A percentile compares a stretch with the other conserved stretches of the same genome.
Evolutionary conservation across 2,329 filamentous ascomycete species (phyloP).

Genomic region (Pseudogymnoascus sp.): DNA sequence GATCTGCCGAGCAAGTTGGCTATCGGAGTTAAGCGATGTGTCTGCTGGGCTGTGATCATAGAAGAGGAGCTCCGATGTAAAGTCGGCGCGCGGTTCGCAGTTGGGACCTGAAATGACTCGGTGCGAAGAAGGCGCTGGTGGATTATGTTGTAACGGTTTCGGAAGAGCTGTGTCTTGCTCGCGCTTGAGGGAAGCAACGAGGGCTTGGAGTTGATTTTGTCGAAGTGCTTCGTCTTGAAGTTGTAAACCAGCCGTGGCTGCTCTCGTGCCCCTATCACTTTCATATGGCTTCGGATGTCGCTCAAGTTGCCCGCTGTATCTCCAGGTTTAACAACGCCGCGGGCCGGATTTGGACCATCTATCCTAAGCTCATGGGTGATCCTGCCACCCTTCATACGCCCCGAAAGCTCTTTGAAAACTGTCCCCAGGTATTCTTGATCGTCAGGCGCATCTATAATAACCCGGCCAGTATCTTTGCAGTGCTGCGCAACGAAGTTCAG

Average conservation of each 20-base stretch:
- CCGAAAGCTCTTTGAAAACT: conserved; percentile 77
- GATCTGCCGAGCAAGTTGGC: conserved; percentile 68
- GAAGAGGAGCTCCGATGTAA: conserved; percentile 52
- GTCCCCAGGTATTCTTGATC: conserved; percentile 51
- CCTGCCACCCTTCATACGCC: conserved; percentile 80
- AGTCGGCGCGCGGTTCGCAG: conserved; percentile 45
- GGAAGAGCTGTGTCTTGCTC: conserved; percentile 78
- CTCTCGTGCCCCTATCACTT: conserved; percentile 73
- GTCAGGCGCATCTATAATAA: conserved; percentile 73
- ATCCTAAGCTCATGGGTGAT: conserved; percentile 46
- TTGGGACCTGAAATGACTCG: conserved; percentile 81
- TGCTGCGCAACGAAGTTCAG: conserved; percentile 83
- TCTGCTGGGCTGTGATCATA: conserved; percentile 47
- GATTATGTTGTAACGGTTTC: conserved; percentile 85
- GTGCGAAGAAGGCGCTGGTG: conserved; percentile 89
- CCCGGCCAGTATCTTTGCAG: conserved; percentile 85
- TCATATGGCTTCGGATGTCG: conserved; percentile 76
- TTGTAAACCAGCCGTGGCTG: conserved; percentile 77
- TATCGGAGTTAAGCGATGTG: conserved; percentile 84
- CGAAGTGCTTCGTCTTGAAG: conserved; percentile 79
- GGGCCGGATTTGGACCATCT: conserved; percentile 28
- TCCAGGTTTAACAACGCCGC: conserved; percentile 48
- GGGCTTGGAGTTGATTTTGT: conserved; percentile 61
- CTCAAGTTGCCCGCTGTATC: conserved; percentile 47
- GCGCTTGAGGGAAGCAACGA: conserved; percentile 68